Conservation (phyloP, 2,329 filamentous ascomycete species). For the Sporothrix phasma region DNA sequence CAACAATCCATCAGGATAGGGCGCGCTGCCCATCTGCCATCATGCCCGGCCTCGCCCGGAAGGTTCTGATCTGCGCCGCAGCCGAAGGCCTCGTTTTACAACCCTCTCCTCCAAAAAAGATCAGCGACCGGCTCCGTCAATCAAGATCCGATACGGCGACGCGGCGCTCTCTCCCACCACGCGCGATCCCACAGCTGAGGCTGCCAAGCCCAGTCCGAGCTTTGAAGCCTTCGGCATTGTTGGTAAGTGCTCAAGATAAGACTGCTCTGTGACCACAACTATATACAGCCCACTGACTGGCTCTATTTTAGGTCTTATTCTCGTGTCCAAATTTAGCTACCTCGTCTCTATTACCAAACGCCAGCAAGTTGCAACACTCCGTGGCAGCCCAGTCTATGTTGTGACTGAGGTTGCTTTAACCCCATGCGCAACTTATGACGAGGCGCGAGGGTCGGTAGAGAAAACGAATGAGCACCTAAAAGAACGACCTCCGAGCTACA, state of each 20-base stretch:
- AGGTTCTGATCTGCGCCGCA: slow-evolving; percentile 69
- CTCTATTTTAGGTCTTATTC: slow-evolving; percentile 60
- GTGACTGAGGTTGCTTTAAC: slow-evolving; percentile 87
- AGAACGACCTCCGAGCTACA: slow-evolving; percentile 26
- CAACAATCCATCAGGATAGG: slow-evolving; percentile 3
- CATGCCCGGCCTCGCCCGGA: slow-evolving; percentile 72
- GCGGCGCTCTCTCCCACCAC: slow-evolving; percentile 35
- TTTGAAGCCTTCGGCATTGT: slow-evolving; percentile 53
- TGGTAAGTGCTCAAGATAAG: slow-evolving; percentile 30
- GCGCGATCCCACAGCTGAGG: slow-evolving; percentile 38
- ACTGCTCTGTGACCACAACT: too few species aligned
- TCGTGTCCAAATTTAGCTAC: slow-evolving; percentile 70
- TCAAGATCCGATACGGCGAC: slow-evolving; percentile 62
- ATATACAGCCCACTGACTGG: not conserved
- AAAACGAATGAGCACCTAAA: slow-evolving; percentile 43
- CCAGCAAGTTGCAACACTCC: slow-evolving; percentile 79
- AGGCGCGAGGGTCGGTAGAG: slow-evolving; percentile 62
- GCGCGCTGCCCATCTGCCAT: slow-evolving; percentile 10
- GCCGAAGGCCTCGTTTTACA: slow-evolving; percentile 77
- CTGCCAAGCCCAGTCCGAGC: slow-evolving; percentile 35
- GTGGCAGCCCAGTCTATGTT: slow-evolving; percentile 72
- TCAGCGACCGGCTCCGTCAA: slow-evolving; percentile 40
- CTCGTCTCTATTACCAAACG: slow-evolving; percentile 79
- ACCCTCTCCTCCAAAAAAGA: slow-evolving; percentile 52
- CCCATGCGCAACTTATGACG: slow-evolving; percentile 64